These are phyloP conservation scores for Coniosporium tulheliwenetii DNA, from an alignment of 2,329 filamentous ascomycete species.

Conservation along the genomic window DNA sequence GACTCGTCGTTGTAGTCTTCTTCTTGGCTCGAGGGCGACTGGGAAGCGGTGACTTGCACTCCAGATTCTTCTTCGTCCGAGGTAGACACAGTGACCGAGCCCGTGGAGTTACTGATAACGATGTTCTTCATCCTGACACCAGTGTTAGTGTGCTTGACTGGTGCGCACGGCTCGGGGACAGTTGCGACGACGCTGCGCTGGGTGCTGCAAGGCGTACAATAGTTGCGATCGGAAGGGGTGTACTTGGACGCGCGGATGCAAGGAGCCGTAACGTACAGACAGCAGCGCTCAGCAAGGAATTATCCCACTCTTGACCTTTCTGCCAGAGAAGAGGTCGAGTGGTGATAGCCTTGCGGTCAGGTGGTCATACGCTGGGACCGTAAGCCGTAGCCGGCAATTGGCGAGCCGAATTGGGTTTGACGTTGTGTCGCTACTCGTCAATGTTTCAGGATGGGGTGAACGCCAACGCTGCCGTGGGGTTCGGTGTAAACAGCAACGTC, in stretches of 20 bases:
- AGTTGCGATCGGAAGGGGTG: background rate
- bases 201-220: background rate
- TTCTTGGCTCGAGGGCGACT: background rate
- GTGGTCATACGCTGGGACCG: too few relatives aligned
- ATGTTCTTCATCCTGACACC: background rate
- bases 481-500: background rate
- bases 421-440: background rate
- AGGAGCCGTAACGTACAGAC: background rate
- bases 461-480: too few relatives aligned
- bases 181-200: conserved; percentile 1
- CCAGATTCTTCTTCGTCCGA: conserved; percentile 1
- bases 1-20: background rate
- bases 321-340: background rate
- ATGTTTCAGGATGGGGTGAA: too few relatives aligned
- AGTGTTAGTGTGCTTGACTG: conserved; percentile 1
- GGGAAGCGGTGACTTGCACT: background rate
- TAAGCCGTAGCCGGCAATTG: background rate
- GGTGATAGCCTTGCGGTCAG: too few relatives aligned
- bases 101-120: conserved; percentile 2
- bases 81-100: background rate
- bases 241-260: background rate
- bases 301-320: background rate
- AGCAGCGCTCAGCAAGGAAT: background rate
- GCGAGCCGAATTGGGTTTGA: background rate
- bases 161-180: background rate